A percentile compares a stretch with the other conserved stretches of the same genome.
phyloP scores from a whole-genome alignment of 2,329 filamentous ascomycete genomes.

The Penicillium sp. region DNA sequence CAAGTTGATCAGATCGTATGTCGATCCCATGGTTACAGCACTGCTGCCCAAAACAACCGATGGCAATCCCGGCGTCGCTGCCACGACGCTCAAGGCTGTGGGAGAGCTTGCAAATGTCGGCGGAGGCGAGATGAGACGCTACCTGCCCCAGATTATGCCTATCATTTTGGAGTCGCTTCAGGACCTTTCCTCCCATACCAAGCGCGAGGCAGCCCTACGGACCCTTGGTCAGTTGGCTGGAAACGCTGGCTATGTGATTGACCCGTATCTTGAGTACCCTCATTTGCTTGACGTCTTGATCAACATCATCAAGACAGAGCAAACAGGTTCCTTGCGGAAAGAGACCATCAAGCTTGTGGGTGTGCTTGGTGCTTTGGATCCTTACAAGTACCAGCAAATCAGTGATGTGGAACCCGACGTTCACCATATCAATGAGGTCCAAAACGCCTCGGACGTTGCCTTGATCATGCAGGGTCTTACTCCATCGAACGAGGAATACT shows the following conservation, averaged over 20 bases:
- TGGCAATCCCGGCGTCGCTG: conserved; percentile 82
- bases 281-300: conserved; percentile 91
- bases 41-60: conserved; percentile 93
- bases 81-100: conserved; percentile 92
- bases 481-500: conserved; percentile 97
- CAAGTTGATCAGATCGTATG: conserved; percentile 91
- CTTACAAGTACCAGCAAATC: conserved; percentile 93
- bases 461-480: conserved; percentile 98
- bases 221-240: conserved; percentile 91
- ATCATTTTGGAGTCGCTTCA: conserved; percentile 93
- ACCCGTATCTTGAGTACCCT: conserved; percentile 93
- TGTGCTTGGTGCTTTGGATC: conserved; percentile 91
- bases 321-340: conserved; percentile 81
- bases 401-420: conserved; percentile 86
- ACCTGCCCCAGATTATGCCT: conserved; percentile 91
- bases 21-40: conserved; percentile 93
- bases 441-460: conserved; percentile 85
- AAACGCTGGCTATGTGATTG: conserved; percentile 96
- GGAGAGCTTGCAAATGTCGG: conserved; percentile 93
- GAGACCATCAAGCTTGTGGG: conserved; percentile 97
- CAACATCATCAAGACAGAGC: conserved; percentile 91
- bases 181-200: conserved; percentile 87
- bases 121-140: conserved; percentile 89
- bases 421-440: conserved; percentile 71
- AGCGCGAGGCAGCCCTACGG: conserved; percentile 88